phyloP scores from a whole-genome alignment of 1,139 yeast genomes.

The Kluyveromyces marxianus region DNA sequence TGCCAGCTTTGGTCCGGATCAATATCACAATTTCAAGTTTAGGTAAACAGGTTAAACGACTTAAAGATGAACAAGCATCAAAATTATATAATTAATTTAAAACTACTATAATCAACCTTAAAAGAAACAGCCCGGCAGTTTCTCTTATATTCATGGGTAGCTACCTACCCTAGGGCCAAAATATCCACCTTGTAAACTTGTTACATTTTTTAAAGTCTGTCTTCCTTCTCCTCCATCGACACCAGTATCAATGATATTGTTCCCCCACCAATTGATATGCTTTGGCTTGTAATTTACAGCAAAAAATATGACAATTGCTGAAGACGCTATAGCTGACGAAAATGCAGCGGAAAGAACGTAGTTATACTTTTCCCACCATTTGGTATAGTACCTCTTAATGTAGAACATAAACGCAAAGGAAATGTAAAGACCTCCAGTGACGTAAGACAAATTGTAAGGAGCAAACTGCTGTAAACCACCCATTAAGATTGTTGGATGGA shows the following conservation, averaged over 20 bases:
- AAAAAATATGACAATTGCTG: conserved; percentile 48
- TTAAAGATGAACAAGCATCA: not conserved
- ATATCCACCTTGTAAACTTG: conserved; percentile 36
- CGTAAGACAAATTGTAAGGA: conserved; percentile 51
- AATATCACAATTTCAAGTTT: not conserved
- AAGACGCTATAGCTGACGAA: conserved; percentile 53
- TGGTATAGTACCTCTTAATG: conserved; percentile 40
- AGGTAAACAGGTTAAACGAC: not conserved
- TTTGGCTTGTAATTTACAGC: conserved; percentile 42
- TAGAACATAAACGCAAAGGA: conserved; percentile 46
- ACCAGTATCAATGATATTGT: conserved; percentile 38
- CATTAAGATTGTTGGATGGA: conserved; percentile 43
- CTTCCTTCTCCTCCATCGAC: conserved; percentile 38
- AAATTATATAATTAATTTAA: not conserved
- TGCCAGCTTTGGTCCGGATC: not conserved
- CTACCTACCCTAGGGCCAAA: conserved; percentile 40
- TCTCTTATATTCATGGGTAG: conserved; percentile 26
- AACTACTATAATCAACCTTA: not conserved
- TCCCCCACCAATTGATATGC: conserved; percentile 54
- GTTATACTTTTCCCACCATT: conserved; percentile 62
- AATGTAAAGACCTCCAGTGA: conserved; percentile 43
- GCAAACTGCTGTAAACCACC: conserved; percentile 40
- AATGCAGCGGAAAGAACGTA: conserved; percentile 53
- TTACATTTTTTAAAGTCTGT: conserved; percentile 16
- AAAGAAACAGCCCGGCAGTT: not conserved